Evolutionary conservation across 169 alveolate genomes (phyloP).

Genomic region (Besnoitia besnoiti): DNA sequence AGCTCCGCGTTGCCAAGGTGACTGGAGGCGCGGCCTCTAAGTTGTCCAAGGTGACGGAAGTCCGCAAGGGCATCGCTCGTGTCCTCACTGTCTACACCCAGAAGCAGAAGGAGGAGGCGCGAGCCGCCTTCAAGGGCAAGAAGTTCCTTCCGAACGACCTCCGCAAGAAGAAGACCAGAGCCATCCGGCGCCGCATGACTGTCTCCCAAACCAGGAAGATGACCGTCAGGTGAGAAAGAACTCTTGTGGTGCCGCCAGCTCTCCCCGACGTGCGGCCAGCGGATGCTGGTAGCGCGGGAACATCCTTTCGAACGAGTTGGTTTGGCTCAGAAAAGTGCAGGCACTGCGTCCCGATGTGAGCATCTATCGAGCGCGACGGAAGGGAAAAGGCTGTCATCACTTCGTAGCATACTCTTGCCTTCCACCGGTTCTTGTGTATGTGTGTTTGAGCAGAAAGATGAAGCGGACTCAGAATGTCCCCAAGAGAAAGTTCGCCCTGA

Average conservation of each 20-base stretch:
- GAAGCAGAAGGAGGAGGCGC: constrained; percentile 86
- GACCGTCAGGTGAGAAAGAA: constrained; percentile 80
- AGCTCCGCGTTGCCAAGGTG: constrained; percentile 89
- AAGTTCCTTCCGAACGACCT: constrained; percentile 88
- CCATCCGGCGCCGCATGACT: constrained; percentile 90
- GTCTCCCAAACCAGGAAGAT: constrained; percentile 84
- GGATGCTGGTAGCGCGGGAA: neutral
- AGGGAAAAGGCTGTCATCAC: no score
- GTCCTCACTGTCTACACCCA: constrained; percentile 93
- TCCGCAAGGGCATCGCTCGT: constrained; percentile 93
- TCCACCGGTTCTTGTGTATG: no score
- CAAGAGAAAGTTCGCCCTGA: constrained; percentile 56
- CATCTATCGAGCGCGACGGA: no score
- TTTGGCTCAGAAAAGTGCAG: no score
- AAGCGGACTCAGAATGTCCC: constrained; percentile 62
- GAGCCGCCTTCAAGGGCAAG: constrained; percentile 81
- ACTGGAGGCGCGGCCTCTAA: constrained; percentile 92
- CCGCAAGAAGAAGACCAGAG: constrained; percentile 92
- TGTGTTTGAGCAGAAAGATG: constrained; percentile 15
- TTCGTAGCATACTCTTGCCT: no score
- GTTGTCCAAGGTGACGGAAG: constrained; percentile 86
- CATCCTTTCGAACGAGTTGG: neutral
- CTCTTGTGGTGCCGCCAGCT: neutral
- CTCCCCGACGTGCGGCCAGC: neutral
- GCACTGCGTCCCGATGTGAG: no score